Evolutionary conservation across 2,329 filamentous ascomycete genomes (phyloP).

Genomic region (Trichoderma hamatum): DNA sequence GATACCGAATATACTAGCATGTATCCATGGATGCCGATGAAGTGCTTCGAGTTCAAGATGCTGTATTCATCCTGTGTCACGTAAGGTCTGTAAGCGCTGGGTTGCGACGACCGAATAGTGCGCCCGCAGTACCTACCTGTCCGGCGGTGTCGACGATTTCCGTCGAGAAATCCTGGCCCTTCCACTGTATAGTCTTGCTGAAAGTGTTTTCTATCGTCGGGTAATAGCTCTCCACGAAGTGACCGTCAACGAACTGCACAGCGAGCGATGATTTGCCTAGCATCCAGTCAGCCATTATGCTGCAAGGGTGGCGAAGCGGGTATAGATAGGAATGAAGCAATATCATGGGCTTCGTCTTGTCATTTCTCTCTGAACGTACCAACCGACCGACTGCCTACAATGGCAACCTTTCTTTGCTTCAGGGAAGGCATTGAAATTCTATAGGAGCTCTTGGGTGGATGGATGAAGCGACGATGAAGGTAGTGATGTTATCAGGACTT

Average conservation of each 20-base stretch:
- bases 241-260: conserved; percentile 94
- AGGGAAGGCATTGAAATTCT: conserved; percentile 62
- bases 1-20: conserved; percentile 98
- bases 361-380: conserved; percentile 43
- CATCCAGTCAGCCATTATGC: not conserved
- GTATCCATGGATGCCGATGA: conserved; percentile 98
- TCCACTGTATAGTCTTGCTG: conserved; percentile 90
- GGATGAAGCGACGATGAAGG: not conserved
- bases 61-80: conserved; percentile 85
- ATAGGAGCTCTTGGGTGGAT: not conserved
- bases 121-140: conserved; percentile 61
- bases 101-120: not conserved
- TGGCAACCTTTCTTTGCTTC: conserved; percentile 93
- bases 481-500: conserved; percentile 3
- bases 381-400: conserved; percentile 92
- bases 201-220: conserved; percentile 99
- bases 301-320: not conserved
- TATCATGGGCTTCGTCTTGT: not conserved
- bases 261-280: conserved; percentile 96
- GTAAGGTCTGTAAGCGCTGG: not conserved
- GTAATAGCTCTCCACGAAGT: conserved; percentile 99
- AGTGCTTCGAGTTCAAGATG: conserved; percentile 97
- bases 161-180: conserved; percentile 89
- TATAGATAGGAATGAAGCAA: not conserved
- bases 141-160: conserved; percentile 99